phyloP scores from a whole-genome alignment of 495 filamentous ascomycete genomes.

The Eremomyces bilateralis region DNA sequence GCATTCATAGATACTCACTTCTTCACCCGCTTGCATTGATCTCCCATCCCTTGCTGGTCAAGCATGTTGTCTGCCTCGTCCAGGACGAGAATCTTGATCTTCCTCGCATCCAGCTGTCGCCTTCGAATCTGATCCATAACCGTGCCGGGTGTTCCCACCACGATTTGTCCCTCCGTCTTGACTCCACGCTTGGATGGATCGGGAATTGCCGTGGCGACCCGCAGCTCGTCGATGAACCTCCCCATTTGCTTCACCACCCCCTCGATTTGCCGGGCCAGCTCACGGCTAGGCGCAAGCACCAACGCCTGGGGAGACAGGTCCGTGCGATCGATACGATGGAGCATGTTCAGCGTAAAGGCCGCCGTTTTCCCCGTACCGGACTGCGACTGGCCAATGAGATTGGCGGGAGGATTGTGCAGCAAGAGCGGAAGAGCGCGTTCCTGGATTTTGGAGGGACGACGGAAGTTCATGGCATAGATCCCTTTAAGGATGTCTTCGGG shows the following conservation, averaged over 20 bases:
- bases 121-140: conserved; percentile 66
- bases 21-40: conserved; percentile 83
- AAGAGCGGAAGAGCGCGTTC: conserved; percentile 80
- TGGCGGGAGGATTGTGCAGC: conserved; percentile 56
- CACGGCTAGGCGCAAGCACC: conserved; percentile 77
- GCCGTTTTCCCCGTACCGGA: conserved; percentile 98
- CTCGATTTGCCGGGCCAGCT: conserved; percentile 86
- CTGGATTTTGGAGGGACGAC: conserved; percentile 92
- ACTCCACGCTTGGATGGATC: conserved; percentile 37
- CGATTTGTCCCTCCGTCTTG: conserved; percentile 44
- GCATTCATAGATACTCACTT: conserved; percentile 28
- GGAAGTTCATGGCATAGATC: conserved; percentile 65
- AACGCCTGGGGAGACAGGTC: conserved; percentile 62
- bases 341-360: conserved; percentile 79
- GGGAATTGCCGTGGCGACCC: conserved; percentile 61
- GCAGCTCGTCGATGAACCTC: conserved; percentile 49
- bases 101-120: conserved; percentile 37
- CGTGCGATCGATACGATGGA: conserved; percentile 57
- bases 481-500: conserved; percentile 31
- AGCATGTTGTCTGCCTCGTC: conserved; percentile 96
- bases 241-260: conserved; percentile 65
- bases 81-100: conserved; percentile 59
- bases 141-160: conserved; percentile 89
- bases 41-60: conserved; percentile 81
- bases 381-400: conserved; percentile 95